Evolutionary conservation across 495 filamentous ascomycete genomes (phyloP).

Genomic region (Ramalina intermedia): DNA sequence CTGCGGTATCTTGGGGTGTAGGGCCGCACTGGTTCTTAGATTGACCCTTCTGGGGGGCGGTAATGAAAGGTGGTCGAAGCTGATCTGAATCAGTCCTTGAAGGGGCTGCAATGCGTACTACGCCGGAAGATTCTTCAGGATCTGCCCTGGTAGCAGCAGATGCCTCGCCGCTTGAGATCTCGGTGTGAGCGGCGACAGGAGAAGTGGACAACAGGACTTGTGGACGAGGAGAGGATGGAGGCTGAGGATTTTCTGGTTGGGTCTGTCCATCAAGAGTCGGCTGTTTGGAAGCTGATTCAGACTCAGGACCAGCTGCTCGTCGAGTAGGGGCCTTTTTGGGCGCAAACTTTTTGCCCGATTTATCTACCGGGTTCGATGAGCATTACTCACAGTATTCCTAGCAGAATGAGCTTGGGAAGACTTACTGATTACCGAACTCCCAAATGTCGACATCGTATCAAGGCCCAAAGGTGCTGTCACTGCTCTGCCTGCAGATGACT

Average conservation of each 20-base stretch:
- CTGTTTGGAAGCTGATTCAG: conserved; percentile 22
- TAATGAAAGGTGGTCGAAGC: too few species aligned
- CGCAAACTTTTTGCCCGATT: conserved; percentile 41
- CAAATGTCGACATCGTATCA: conserved; percentile 35
- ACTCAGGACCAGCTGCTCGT: conserved; percentile 24
- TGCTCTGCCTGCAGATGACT: too few species aligned
- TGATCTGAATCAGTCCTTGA: too few species aligned
- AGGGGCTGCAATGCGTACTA: too few species aligned
- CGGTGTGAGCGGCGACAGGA: conserved; percentile 4
- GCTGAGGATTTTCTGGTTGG: conserved; percentile 24
- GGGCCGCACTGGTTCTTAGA: too few species aligned
- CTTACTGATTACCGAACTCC: conserved; percentile 45
- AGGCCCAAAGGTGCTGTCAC: too few species aligned
- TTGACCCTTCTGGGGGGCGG: too few species aligned
- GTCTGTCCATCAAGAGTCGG: conserved; percentile 26
- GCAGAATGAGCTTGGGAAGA: neutral
- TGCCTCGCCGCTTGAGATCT: neutral
- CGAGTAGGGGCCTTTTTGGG: conserved; percentile 34
- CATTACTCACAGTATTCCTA: neutral
- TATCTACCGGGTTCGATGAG: conserved; percentile 22
- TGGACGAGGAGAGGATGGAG: conserved; percentile 16
- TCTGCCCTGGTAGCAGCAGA: too few species aligned
- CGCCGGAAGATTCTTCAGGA: too few species aligned
- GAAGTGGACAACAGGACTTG: conserved; percentile 17
- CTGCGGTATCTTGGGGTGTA: too few species aligned